Base-by-base conservation (phyloP, 257 asterid genomes). In the Eucommia ulmoides region DNA sequence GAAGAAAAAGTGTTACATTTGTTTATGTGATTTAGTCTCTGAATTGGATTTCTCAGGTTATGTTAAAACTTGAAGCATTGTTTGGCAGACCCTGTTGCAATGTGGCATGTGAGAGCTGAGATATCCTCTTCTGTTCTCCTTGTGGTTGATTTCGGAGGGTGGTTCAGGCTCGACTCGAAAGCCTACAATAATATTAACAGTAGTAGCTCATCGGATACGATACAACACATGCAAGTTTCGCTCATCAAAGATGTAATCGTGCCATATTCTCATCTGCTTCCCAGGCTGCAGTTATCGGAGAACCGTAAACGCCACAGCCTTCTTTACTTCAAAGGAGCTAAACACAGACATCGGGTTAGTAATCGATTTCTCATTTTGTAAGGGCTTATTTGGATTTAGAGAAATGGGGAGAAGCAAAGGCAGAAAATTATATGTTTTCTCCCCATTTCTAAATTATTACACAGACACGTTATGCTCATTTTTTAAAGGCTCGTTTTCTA, bases 41-140 rank as follows among this genome's bases (percentile, higher is more conserved):
- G 79, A 72, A 70, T 65, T 77, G 89, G 79, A 72, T 68, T 65
- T 77, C 87, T 67, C 94, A 83, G 93, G 94, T 72, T 79, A 54
- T 79, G 72, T 77, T 84, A 84, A 77, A 84, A 71, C 76, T 81
- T 88, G 95, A 81, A 84, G 94, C 88, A 66, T 81, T 84, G 76
- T 84, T 81, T 88, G 97, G 91, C 97, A 88, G 95, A 88, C 93
- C 97, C 97, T 59, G 89, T 84, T 64, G 87, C 97, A 23, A 74
- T 88, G 94, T 84, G 87, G 88, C 97, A 88, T 59, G 72, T 88
- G 53, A 84, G 71, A 65, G 94, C 75, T 2, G 93, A 88, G 69
- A 76, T 84, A 18, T 76, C 95, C 63, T 93, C 94, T 20, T 89
- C 94, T 18, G 24, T 88, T 55, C 93, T 88, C 55, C 87, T 88